These are phyloP conservation scores for Torrubiella hemipterigena DNA, from an alignment of 2,329 filamentous ascomycete species.

Conservation along the genomic window DNA sequence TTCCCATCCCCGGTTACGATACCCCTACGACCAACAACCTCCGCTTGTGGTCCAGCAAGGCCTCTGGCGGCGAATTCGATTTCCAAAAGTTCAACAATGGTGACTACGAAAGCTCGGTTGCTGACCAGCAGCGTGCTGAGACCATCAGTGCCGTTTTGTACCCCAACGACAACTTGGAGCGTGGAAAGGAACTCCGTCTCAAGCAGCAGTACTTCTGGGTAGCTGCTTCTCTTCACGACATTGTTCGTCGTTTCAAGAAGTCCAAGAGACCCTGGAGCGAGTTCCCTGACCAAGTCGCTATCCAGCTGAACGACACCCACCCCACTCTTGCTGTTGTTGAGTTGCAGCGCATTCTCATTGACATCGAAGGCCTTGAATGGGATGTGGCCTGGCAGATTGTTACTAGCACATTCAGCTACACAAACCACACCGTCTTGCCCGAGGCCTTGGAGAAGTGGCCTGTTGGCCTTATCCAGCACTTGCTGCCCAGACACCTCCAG, in stretches of 20 bases:
- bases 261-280: conserved; percentile 80
- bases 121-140: conserved; percentile 97
- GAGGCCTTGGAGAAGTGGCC: conserved; percentile 99
- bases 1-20: conserved; percentile 79
- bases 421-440: conserved; percentile 94
- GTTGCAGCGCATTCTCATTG: conserved; percentile 81
- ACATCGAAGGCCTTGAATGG: conserved; percentile 86
- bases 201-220: conserved; percentile 99
- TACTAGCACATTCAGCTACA: conserved; percentile 78
- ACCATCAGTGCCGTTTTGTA: conserved; percentile 97
- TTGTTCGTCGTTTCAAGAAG: conserved; percentile 97
- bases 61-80: conserved; percentile 93
- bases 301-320: conserved; percentile 97
- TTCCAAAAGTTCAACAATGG: conserved; percentile 99
- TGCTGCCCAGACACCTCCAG: conserved; percentile 86
- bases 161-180: conserved; percentile 92
- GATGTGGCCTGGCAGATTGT: conserved; percentile 82
- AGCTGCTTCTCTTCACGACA: conserved; percentile 89
- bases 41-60: conserved; percentile 94
- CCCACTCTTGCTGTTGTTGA: conserved; percentile 94
- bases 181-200: conserved; percentile 90
- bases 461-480: conserved; percentile 79
- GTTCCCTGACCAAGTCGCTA: conserved; percentile 90
- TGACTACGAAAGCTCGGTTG: conserved; percentile 94
- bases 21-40: conserved; percentile 93